A percentile compares a stretch with the other conserved stretches of the same genome.
phyloP scores from a whole-genome alignment of 257 asterid genomes.

The Nemophila menziesii region DNA sequence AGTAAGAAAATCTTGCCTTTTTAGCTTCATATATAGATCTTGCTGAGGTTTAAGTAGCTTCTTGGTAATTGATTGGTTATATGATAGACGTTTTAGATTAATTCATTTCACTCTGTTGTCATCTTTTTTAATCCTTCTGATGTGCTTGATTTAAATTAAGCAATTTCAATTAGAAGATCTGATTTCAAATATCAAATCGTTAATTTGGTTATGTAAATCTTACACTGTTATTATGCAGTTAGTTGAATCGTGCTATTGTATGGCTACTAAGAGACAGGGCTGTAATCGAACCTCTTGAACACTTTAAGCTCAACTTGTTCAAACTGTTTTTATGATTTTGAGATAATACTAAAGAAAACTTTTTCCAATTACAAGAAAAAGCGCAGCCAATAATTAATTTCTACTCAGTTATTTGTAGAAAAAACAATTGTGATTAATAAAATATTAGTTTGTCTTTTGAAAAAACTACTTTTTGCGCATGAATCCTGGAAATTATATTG shows the following conservation, averaged over 20 bases:
- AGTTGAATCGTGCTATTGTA: neutral
- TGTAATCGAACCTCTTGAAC: too few species aligned
- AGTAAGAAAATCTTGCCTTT: conserved; percentile 1
- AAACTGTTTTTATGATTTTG: neutral
- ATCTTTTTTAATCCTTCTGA: neutral
- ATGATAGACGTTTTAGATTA: neutral
- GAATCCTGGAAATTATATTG: neutral
- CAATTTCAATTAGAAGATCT: neutral
- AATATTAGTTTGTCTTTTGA: neutral
- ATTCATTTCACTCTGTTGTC: neutral
- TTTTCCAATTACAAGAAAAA: neutral
- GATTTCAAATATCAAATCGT: neutral
- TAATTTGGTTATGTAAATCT: too few species aligned
- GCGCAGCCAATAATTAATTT: neutral
- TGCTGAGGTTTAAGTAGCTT: neutral
- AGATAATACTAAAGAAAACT: neutral
- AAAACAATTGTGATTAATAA: neutral
- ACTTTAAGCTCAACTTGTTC: too few species aligned
- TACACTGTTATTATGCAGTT: neutral
- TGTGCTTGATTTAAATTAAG: neutral
- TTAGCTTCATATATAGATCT: neutral
- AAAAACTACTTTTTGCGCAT: neutral
- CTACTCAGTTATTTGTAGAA: neutral
- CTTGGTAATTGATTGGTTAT: neutral
- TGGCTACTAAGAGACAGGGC: neutral